These are phyloP conservation scores for Forsythia suspensa DNA, from an alignment of 257 asterid species.

Conservation along the genomic window DNA sequence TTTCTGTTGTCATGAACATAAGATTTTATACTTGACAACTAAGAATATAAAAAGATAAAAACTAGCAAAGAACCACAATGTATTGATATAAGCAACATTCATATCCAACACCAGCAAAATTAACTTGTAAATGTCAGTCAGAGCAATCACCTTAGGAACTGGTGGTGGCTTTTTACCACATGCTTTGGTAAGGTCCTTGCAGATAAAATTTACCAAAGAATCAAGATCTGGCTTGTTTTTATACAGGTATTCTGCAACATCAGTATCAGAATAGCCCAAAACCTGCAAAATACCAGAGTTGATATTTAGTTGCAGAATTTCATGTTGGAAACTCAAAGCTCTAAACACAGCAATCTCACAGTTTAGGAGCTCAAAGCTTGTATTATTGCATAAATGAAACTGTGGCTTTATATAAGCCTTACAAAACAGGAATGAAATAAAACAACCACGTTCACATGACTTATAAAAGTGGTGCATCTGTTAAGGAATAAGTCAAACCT, in stretches of 20 bases:
- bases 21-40: neutral
- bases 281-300: slow-evolving; percentile 52
- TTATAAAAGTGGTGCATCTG: too few relatives aligned
- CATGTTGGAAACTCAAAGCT: too few relatives aligned
- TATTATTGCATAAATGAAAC: too few relatives aligned
- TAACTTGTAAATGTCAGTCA: neutral
- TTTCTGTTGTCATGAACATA: neutral
- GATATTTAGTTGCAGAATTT: neutral
- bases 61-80: neutral
- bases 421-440: too few relatives aligned
- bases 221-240: slow-evolving; percentile 61
- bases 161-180: slow-evolving; percentile 83
- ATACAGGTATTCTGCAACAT: slow-evolving; percentile 84
- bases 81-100: neutral
- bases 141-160: slow-evolving; percentile 79
- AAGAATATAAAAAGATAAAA: neutral
- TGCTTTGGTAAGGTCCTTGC: slow-evolving; percentile 86
- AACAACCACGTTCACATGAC: too few relatives aligned
- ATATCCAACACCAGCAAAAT: neutral
- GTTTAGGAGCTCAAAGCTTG: too few relatives aligned
- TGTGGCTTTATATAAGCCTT: too few relatives aligned
- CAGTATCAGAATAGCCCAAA: slow-evolving; percentile 92
- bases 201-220: slow-evolving; percentile 59
- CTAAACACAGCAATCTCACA: too few relatives aligned
- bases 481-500: too few relatives aligned